Percentiles rank a stretch among this genome's conserved stretches.
Evolutionary conservation across 306 rosid species (phyloP).

Genomic region (Cucurbita pepo): DNA sequence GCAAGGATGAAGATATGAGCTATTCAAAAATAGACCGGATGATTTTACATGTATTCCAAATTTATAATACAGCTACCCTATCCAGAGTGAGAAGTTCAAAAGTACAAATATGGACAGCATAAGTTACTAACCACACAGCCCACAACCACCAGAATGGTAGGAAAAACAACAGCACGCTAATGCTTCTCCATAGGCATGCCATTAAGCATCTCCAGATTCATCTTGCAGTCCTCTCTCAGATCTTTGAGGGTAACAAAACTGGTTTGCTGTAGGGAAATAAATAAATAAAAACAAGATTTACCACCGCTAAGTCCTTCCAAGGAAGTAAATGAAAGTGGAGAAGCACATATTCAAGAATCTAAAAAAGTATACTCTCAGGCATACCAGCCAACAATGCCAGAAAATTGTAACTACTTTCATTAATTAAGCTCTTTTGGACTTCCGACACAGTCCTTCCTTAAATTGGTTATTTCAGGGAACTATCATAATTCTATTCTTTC

Average conservation of each 20-base stretch:
- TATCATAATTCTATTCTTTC: neutral
- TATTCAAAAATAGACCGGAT: neutral
- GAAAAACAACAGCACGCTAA: conserved; percentile 11
- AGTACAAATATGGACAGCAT: neutral
- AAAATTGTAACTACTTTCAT: neutral
- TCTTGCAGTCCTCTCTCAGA: conserved; percentile 75
- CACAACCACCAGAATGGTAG: conserved; percentile 12
- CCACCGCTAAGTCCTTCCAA: neutral
- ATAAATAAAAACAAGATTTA: neutral
- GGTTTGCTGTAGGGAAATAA: conserved; percentile 35
- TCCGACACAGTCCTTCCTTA: neutral
- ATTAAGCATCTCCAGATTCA: conserved; percentile 36
- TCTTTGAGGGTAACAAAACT: conserved; percentile 35
- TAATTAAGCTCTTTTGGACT: neutral
- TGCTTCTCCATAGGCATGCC: conserved; percentile 27
- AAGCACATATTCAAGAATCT: neutral
- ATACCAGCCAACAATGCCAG: neutral
- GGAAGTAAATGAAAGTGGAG: neutral
- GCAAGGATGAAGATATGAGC: neutral
- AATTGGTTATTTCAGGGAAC: neutral
- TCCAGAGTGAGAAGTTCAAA: neutral
- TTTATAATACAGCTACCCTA: conserved; percentile 5
- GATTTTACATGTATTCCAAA: conserved; percentile 4
- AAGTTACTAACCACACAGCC: conserved; percentile 16
- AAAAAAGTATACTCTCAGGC: neutral